Percentiles rank a stretch among this genome's conserved stretches.
phyloP scores from a whole-genome alignment of 306 rosid species.

The Lathyrus tuberosus region DNA sequence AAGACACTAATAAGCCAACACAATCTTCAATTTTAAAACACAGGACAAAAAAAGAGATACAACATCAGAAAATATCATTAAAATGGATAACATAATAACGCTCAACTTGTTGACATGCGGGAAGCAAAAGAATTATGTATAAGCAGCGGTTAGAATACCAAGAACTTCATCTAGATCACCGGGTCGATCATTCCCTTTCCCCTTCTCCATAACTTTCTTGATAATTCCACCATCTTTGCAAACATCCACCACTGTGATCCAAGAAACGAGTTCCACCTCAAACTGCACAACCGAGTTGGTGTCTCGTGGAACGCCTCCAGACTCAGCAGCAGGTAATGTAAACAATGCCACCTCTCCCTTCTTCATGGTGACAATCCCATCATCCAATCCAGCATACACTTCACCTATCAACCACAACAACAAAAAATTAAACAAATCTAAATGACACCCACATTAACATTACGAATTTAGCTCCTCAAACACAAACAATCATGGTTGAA shows the following conservation, averaged over 20 bases:
- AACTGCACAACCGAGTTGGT: constrained; percentile 46
- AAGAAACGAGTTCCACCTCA: constrained; percentile 69
- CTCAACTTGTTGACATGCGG: constrained; percentile 32
- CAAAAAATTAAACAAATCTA: constrained; percentile 7
- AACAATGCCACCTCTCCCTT: constrained; percentile 65
- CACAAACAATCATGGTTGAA: neutral
- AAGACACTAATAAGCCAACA: constrained; percentile 27
- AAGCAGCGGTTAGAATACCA: constrained; percentile 50
- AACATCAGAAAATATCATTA: constrained; percentile 25
- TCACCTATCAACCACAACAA: constrained; percentile 48
- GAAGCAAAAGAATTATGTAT: constrained; percentile 15
- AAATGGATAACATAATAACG: constrained; percentile 12
- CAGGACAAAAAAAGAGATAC: neutral
- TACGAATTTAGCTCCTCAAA: too few species aligned
- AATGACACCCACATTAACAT: constrained; percentile 8
- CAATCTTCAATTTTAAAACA: constrained; percentile 4
- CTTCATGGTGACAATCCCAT: constrained; percentile 60
- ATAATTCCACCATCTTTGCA: constrained; percentile 68
- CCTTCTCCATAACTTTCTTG: constrained; percentile 64
- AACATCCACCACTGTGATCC: constrained; percentile 62
- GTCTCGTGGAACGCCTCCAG: constrained; percentile 35
- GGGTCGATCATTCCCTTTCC: constrained; percentile 49
- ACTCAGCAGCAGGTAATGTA: constrained; percentile 55
- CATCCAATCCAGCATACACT: constrained; percentile 57
- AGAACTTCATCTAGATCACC: constrained; percentile 69